Evolutionary conservation across 495 filamentous ascomycete genomes (phyloP), one percentile per base, ranked within the genome.

Genomic region (Xylaria telfairii): DNA sequence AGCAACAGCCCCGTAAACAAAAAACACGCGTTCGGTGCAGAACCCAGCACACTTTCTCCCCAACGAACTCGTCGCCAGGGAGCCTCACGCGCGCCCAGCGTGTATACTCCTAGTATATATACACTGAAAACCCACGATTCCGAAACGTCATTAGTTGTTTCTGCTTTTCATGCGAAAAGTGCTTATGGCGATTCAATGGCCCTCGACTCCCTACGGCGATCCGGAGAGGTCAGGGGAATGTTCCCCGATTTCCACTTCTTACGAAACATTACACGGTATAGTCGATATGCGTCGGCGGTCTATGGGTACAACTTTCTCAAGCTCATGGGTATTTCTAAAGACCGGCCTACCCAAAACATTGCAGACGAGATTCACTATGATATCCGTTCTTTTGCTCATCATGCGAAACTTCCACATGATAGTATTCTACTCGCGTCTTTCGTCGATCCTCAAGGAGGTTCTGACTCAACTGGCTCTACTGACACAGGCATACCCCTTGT

Each of bases 401-500:
- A 94, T 75, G 91, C 91, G 1, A 85, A 89, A 8, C 83, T 92
- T 2, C 89, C 90, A 3, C 80, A 89, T 15, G 87, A 86, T 44
- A 90, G 89, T 19, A 93, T 95, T 49, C 85, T 94, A 0, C 80
- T 95, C 1, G 91, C 91, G 0, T 94, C 92, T 4, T 93, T 92
- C 73, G 87, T 92, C 62, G 92, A 95, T 75, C 88, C 91, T 10
- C 87, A 89, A 32, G 92, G 92, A 41, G 92, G 92, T 9, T 89
- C 90, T 3, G 91, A 95, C 73, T 84, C 87, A 6, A 88, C 89
- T 6, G 92, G 92, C 4, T 84, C 91, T 30, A 93, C 91, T 9
- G 87, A 90, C 63, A 92, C 87, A n/a, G 91, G 91, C 1, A 87
- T 93, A 62, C 92, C 92, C 15, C 84, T 95, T 13, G 91, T 95